Conservation (phyloP, 345 rosid genomes). For the Lepidium sativum region DNA sequence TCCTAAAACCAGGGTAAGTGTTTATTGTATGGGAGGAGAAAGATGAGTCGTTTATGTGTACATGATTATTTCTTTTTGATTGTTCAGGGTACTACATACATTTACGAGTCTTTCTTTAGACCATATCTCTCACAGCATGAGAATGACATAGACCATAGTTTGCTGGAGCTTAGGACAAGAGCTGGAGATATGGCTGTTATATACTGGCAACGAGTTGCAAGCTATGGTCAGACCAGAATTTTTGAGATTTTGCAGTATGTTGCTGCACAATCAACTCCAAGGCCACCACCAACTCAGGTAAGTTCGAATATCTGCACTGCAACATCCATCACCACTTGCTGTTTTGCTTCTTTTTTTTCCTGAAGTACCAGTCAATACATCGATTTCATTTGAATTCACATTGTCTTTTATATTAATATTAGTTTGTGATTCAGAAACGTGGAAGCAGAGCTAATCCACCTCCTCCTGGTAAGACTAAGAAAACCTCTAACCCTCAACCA, state of each 20-base stretch:
- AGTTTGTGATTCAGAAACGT: constrained; percentile 27
- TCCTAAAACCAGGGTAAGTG: constrained; percentile 59
- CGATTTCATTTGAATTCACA: background rate
- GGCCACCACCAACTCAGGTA: constrained; percentile 39
- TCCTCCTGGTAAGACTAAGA: constrained; percentile 36
- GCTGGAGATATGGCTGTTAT: constrained; percentile 40
- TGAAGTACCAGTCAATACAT: background rate
- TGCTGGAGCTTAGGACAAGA: constrained; percentile 46
- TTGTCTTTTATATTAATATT: background rate
- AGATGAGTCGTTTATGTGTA: background rate
- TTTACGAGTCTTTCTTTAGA: constrained; percentile 45
- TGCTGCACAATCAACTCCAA: constrained; percentile 46
- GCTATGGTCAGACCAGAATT: constrained; percentile 48
- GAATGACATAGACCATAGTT: constrained; percentile 48
- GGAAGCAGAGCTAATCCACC: constrained; percentile 38
- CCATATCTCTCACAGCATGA: constrained; percentile 53
- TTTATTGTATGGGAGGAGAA: background rate
- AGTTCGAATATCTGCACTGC: background rate
- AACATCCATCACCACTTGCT: background rate
- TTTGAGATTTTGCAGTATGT: constrained; percentile 42
- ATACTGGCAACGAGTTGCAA: constrained; percentile 52
- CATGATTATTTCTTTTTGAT: background rate
- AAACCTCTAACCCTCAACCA: constrained; percentile 22
- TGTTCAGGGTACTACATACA: constrained; percentile 49
- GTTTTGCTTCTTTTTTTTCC: background rate